Base-by-base conservation (phyloP, 495 filamentous ascomycete genomes). In the Penicillium paxilli region DNA sequence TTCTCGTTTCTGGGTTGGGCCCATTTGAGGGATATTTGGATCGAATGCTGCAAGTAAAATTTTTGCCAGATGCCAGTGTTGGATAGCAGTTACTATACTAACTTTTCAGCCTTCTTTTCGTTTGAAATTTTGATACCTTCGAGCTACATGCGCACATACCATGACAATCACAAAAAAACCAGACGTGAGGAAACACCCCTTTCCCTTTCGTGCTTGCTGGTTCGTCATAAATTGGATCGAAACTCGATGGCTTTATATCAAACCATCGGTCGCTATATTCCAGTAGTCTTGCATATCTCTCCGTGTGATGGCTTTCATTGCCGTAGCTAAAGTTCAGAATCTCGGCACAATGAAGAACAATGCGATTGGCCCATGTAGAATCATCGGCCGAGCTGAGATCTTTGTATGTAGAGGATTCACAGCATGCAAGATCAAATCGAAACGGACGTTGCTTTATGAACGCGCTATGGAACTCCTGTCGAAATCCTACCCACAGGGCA, bases 381-480 rank as follows among this genome's bases (percentile, higher is more conserved):
- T 70, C 69, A 35, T 67, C 56, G 23, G 66, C 53, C 5, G 59
- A 54, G 8, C 54, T 56, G 12, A 70, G 32, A 20, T 55, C 55
- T 17, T 56, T 54, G 42, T 64, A 59, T 16, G 32, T 24, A n/a
- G 47, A 49, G 11, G 12, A 48, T 5, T 62, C 37, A 47, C 48
- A 60, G 33, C 49, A 42, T 3, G 44, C 28, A 2, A 68, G 48
- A 12, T 60, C 50, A 33, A 63, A 45, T 0, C 42, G 33, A 17
- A 72, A 49, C 1, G 65, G 41, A 5, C 61, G 59, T 47, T 68
- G 66, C 37, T 63, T 68, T n/a, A 62, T 58, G 42, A 74, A 69
- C 1, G 65, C 52, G 17, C 65, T 67, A 25, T 64, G 59, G 7
- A 74, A 54, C 16, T 71, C 67, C 54, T 72, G 70, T 10, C 70